These are phyloP conservation scores for Trametes polyzona DNA, from an alignment of 1,284 basidiomycete species.

Conservation along the genomic window DNA sequence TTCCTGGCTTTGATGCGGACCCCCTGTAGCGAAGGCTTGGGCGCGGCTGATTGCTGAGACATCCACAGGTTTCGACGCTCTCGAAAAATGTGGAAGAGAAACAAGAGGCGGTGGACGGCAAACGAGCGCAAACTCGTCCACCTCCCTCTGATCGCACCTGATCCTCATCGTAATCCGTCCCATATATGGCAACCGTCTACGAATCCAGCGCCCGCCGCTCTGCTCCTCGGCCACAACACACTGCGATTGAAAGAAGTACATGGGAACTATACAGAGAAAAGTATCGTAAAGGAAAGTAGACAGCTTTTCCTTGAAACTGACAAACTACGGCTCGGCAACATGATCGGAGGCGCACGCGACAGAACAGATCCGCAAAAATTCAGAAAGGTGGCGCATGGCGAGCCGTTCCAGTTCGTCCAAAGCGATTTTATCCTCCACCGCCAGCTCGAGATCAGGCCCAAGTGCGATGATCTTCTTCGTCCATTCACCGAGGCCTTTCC, in stretches of 20 bases:
- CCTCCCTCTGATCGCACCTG: constrained; percentile 20
- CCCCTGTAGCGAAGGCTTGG: constrained; percentile 86
- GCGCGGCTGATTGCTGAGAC: constrained; percentile 81
- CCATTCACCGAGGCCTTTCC: constrained; percentile 28
- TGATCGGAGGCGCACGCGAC: constrained; percentile 34
- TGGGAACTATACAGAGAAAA: background rate
- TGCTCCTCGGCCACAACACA: background rate
- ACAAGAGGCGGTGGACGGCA: constrained; percentile 14
- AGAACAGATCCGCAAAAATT: constrained; percentile 44
- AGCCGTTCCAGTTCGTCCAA: constrained; percentile 42
- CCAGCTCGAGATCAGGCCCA: constrained; percentile 15
- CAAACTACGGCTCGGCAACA: no score
- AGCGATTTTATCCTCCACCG: constrained; percentile 34
- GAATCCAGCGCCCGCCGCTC: no score
- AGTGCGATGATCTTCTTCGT: constrained; percentile 44
- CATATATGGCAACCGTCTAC: constrained; percentile 17
- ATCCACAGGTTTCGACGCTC: constrained; percentile 60
- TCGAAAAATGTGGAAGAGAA: constrained; percentile 37
- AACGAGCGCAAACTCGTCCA: constrained; percentile 6
- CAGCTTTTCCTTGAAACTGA: background rate
- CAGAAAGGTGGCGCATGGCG: constrained; percentile 32
- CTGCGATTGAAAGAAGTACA: background rate
- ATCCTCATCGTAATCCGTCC: constrained; percentile 16
- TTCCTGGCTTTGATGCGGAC: constrained; percentile 89
- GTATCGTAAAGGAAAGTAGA: background rate